Evolutionary conservation across 306 rosid species (phyloP), one percentile per base, ranked within the genome.

Genomic region (Chamaecrista fasciculata): DNA sequence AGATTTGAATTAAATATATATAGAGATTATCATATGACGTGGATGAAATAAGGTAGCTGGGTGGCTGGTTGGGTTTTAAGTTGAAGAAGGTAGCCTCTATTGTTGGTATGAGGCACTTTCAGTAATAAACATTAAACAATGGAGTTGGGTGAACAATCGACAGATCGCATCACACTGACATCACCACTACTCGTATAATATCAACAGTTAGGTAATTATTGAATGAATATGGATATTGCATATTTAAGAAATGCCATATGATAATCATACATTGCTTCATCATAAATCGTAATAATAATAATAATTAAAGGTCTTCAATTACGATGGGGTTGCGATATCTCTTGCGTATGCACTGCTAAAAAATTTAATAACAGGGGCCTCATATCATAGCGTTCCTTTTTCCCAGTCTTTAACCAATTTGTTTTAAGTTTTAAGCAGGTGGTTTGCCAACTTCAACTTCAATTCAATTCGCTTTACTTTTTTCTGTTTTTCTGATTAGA

Each of bases 41-140:
- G 69, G 37, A 62, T 74, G 76, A 78, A 50, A 25, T 46, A 59
- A 66, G 67, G 5, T n/a, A n/a, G n/a, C n/a, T n/a, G n/a, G n/a
- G n/a, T n/a, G n/a, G n/a, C n/a, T n/a, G n/a, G n/a, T n/a, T n/a
- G n/a, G n/a, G n/a, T n/a, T n/a, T n/a, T n/a, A n/a, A n/a, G n/a
- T n/a, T n/a, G n/a, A n/a, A n/a, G n/a, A n/a, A n/a, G n/a, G n/a
- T n/a, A n/a, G n/a, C n/a, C n/a, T n/a, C n/a, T n/a, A n/a, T n/a
- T n/a, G n/a, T n/a, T n/a, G n/a, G n/a, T n/a, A n/a, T n/a, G n/a
- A n/a, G n/a, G n/a, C n/a, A n/a, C n/a, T n/a, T n/a, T n/a, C n/a
- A n/a, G n/a, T n/a, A n/a, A n/a, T n/a, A 6, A 31, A 12, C 3
- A 15, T 23, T 12, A 26, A 23, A 12, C 18, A 62, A 42, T 1